Conservation (phyloP, 345 rosid species). For the Hevea brasiliensis region DNA sequence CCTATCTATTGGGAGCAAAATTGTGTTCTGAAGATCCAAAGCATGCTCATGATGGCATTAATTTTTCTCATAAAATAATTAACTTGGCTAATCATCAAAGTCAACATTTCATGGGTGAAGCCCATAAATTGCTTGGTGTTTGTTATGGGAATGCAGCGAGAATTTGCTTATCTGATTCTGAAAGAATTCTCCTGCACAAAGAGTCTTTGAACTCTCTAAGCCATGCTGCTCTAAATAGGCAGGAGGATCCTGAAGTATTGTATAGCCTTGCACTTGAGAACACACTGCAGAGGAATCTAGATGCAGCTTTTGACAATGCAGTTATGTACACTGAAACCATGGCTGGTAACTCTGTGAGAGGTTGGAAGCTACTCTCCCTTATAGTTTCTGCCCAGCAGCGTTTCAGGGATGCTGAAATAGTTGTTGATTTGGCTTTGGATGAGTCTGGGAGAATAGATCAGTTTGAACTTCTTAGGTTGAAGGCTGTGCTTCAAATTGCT, state of each 20-base stretch:
- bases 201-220: constrained; percentile 61
- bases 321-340: constrained; percentile 53
- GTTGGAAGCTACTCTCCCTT: constrained; percentile 74
- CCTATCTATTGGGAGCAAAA: constrained; percentile 76
- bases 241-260: constrained; percentile 56
- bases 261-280: constrained; percentile 68
- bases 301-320: constrained; percentile 62
- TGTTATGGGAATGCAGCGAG: constrained; percentile 85
- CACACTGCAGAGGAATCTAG: constrained; percentile 81
- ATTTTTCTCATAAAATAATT: constrained; percentile 53
- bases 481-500: constrained; percentile 75
- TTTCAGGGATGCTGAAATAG: constrained; percentile 68
- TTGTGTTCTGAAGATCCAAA: constrained; percentile 66
- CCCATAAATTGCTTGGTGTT: constrained; percentile 74
- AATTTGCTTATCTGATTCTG: constrained; percentile 62
- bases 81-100: constrained; percentile 34
- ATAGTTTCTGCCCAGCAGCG: constrained; percentile 73
- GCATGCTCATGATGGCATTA: constrained; percentile 64
- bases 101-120: constrained; percentile 58
- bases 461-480: constrained; percentile 74
- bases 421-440: constrained; percentile 69
- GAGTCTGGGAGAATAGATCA: constrained; percentile 67
- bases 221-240: constrained; percentile 48
- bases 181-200: constrained; percentile 58
- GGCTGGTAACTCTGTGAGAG: constrained; percentile 58